Evolutionary conservation across 2,329 filamentous ascomycete genomes (phyloP).

Genomic region (Zasmidium cellare): DNA sequence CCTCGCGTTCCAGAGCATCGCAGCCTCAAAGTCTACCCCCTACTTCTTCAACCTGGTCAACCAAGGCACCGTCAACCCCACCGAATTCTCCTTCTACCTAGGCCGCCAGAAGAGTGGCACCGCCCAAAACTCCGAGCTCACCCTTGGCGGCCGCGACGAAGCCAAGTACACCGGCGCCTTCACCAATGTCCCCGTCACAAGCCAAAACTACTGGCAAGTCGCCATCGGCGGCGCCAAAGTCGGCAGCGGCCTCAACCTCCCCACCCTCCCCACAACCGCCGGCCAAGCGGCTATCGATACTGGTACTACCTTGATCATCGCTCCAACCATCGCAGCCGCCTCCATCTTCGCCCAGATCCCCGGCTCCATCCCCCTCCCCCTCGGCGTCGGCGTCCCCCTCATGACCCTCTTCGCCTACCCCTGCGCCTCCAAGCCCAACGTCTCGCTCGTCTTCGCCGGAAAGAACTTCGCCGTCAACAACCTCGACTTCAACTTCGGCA

Average conservation of each 20-base stretch:
- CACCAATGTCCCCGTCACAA: conserved; percentile 26
- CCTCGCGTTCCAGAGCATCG: conserved; percentile 24
- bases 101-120: conserved; percentile 25
- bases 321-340: conserved; percentile 31
- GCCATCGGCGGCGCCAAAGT: conserved; percentile 24
- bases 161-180: conserved; percentile 24
- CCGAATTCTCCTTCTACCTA: conserved; percentile 34
- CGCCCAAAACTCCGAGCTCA: conserved; percentile 23
- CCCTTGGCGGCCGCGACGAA: conserved; percentile 27
- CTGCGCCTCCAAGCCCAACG: conserved; percentile 30
- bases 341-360: conserved; percentile 36
- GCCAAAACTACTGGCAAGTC: conserved; percentile 31
- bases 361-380: conserved; percentile 31
- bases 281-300: conserved; percentile 30
- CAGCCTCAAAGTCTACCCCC: conserved; percentile 20
- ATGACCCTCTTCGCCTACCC: conserved; percentile 35
- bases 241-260: conserved; percentile 1
- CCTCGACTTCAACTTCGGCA: conserved; percentile 26
- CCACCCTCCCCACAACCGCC: conserved; percentile 11
- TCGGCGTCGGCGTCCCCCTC: conserved; percentile 19
- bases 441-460: conserved; percentile 28
- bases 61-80: conserved; percentile 21
- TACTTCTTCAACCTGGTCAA: conserved; percentile 30
- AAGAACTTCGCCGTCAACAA: conserved; percentile 28
- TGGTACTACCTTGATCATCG: conserved; percentile 36